Percentiles rank a stretch among this genome's conserved stretches.
Conservation (phyloP, 345 rosid genomes). For the Bretschneidera sinensis region DNA sequence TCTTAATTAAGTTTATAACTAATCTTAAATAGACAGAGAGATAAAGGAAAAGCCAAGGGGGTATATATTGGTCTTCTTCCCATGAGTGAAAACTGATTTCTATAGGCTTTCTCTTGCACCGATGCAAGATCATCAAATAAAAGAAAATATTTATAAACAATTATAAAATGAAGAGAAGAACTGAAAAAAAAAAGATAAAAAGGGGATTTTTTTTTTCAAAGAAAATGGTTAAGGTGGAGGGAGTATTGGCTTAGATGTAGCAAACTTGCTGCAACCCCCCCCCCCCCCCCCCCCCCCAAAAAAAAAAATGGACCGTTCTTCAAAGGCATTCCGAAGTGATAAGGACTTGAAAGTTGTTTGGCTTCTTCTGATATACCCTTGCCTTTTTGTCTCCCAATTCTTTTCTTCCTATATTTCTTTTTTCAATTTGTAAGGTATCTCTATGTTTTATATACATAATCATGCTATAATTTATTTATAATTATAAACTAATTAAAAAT, state of each 20-base stretch:
- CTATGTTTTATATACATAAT: neutral
- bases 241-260: no score
- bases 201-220: no score
- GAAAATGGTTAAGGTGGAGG: no score
- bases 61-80: neutral
- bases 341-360: constrained; percentile 19
- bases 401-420: neutral
- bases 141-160: no score
- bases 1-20: no score
- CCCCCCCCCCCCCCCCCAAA: constrained; percentile 26
- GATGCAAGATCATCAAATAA: constrained; percentile 15
- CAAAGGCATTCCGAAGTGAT: constrained; percentile 33
- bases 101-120: constrained; percentile 49
- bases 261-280: constrained; percentile 40
- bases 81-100: constrained; percentile 14
- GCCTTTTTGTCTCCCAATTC: constrained; percentile 23
- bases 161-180: neutral
- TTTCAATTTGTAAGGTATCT: neutral
- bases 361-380: constrained; percentile 29
- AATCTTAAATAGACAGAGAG: no score
- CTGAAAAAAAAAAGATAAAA: constrained; percentile 6
- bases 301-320: constrained; percentile 45
- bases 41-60: neutral
- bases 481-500: no score
- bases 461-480: no score